Evolutionary conservation across 805 yeast species (phyloP).

Genomic region (Candida easanensis): DNA sequence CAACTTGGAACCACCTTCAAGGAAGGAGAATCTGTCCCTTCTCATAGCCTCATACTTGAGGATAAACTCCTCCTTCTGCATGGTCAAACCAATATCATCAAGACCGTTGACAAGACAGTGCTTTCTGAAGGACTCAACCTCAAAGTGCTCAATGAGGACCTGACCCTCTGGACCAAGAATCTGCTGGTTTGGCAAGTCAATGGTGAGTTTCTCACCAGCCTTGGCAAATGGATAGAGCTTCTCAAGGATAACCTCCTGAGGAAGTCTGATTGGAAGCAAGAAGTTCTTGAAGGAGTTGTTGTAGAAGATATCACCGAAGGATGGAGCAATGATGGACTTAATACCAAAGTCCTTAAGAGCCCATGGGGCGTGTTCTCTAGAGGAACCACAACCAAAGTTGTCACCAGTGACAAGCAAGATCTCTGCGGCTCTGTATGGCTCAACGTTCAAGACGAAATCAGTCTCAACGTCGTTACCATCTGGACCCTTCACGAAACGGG

Average conservation of each 20-base stretch:
- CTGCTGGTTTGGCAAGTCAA: constrained; percentile 86
- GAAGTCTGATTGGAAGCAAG: constrained; percentile 86
- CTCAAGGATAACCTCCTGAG: constrained; percentile 65
- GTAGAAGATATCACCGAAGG: constrained; percentile 97
- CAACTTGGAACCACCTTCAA: constrained; percentile 81
- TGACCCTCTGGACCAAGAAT: constrained; percentile 66
- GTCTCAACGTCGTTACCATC: constrained; percentile 75
- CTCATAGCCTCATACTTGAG: constrained; percentile 71
- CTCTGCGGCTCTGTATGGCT: constrained; percentile 76
- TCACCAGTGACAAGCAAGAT: constrained; percentile 91
- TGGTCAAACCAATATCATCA: constrained; percentile 94
- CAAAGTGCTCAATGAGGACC: constrained; percentile 78
- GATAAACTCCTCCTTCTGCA: constrained; percentile 83
- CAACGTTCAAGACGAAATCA: constrained; percentile 87
- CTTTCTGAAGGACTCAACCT: constrained; percentile 87
- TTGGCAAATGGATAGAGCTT: constrained; percentile 81
- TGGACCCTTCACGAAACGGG: constrained; percentile 68
- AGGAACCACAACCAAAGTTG: constrained; percentile 98
- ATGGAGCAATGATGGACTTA: constrained; percentile 93
- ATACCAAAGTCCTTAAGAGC: constrained; percentile 97
- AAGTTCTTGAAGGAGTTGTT: constrained; percentile 97
- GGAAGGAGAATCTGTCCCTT: constrained; percentile 80
- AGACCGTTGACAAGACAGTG: constrained; percentile 93
- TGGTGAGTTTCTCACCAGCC: constrained; percentile 62
- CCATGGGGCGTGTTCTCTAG: constrained; percentile 99